Base-by-base conservation (phyloP, 306 rosid genomes). In the Corylus avellana region DNA sequence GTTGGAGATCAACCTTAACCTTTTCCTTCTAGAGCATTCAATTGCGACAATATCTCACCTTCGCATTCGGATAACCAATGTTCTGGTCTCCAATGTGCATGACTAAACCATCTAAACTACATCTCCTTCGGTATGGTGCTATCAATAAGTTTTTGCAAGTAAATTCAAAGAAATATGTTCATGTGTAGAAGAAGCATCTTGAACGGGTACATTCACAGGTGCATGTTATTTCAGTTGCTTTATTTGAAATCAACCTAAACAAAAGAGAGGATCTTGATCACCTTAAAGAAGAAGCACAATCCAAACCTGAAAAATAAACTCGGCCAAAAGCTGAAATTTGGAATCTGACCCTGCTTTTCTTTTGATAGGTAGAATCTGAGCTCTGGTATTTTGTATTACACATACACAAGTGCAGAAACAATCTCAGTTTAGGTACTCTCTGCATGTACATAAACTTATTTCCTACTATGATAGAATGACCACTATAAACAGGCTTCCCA, bases 381-480 rank as follows among this genome's bases (percentile, higher is more conserved):
- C 44, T 39, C 44, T 39, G 44, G 44, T 39, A 39, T 39, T 39
- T 39, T 5, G 5, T 39, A 39, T 39, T 5, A 42, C 46, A 42
- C 46, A 42, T 42, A 8, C 46, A 42, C 46, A 42, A 42, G 46
- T 42, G 46, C 46, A 63, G 16, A 20, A 12, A 58, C 46, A 63
- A 35, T 63, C 70, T 14, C n/a, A 13, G 20, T 29, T 63, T 12
- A 14, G 42, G 70, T 32, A 63, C 46, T 63, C 46, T 63, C 70
- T 32, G 70, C 70, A 63, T 35, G 64, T 8, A 35, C 70, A 63
- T 35, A 29, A 63, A 29, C 70, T 62, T 63, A 35, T 63, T 63
- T 35, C 2, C 17, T 13, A 18, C 25, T 42, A 64, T 35, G 48
- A 39, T 14, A 2, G 22, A 64, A 64, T 12, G 47, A 17, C 35